phyloP scores from a whole-genome alignment of 371 early-diverging fungal species.

The Zancudomyces culisetae region DNA sequence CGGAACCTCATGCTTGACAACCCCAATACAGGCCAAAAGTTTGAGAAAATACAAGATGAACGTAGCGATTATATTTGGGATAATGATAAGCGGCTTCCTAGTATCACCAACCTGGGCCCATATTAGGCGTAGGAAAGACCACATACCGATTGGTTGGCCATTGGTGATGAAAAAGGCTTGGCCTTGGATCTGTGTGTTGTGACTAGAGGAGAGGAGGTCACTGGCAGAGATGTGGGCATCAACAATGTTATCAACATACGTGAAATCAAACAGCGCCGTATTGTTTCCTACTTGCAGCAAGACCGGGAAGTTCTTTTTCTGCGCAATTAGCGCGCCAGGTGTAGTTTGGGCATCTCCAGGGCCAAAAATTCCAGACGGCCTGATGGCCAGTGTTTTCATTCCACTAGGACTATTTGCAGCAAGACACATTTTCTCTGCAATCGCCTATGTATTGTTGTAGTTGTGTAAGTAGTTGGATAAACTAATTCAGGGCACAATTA shows the following conservation, averaged over 20 bases:
- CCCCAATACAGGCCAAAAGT: slow-evolving; percentile 8
- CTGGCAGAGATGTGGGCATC: slow-evolving; percentile 78
- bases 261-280: slow-evolving; percentile 69
- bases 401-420: slow-evolving; percentile 43
- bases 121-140: slow-evolving; percentile 58
- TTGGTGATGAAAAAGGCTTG: slow-evolving; percentile 83
- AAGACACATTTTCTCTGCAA: slow-evolving; percentile 70
- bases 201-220: slow-evolving; percentile 37
- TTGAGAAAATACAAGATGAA: slow-evolving; percentile 26
- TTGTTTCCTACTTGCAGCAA: slow-evolving; percentile 75
- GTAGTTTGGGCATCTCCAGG: slow-evolving; percentile 76
- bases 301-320: slow-evolving; percentile 36
- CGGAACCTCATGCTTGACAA: slow-evolving; percentile 21
- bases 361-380: slow-evolving; percentile 87
- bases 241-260: slow-evolving; percentile 84
- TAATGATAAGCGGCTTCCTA: slow-evolving; percentile 16
- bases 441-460: slow-evolving; percentile 23
- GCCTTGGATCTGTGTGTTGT: slow-evolving; percentile 22
- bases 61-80: slow-evolving; percentile 16
- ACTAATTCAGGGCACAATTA: not conserved
- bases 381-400: slow-evolving; percentile 53
- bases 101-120: slow-evolving; percentile 36
- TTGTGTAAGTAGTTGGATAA: slow-evolving; percentile 4
- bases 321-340: slow-evolving; percentile 53
- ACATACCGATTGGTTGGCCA: slow-evolving; percentile 80